Conservation (phyloP, 768 basidiomycete species). For the Lyophyllum shimeji region DNA sequence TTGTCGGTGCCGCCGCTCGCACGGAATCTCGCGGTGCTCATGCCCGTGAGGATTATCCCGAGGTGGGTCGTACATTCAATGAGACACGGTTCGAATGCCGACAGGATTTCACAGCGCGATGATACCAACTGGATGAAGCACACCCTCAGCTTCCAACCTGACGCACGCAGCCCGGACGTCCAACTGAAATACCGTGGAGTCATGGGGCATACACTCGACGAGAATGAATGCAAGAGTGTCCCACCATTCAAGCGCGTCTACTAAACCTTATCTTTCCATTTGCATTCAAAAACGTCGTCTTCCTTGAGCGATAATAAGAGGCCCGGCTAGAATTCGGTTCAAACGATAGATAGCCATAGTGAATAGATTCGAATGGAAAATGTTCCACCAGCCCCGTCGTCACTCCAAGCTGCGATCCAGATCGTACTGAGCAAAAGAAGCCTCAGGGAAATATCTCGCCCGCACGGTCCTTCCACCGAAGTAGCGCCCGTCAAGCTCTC, state of each 20-base stretch:
- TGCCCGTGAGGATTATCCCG: constrained; percentile 97
- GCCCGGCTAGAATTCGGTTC: constrained; percentile 8
- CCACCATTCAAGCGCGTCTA: constrained; percentile 98
- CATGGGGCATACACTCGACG: constrained; percentile 84
- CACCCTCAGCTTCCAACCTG: constrained; percentile 89
- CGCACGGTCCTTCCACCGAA: constrained; percentile 86
- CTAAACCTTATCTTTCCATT: constrained; percentile 32
- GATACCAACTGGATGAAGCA: constrained; percentile 95
- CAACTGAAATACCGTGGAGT: constrained; percentile 88
- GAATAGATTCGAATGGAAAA: constrained; percentile 16
- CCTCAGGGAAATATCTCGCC: constrained; percentile 80
- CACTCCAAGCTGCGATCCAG: constrained; percentile 46
- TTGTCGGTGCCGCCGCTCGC: constrained; percentile 87
- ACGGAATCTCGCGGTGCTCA: constrained; percentile 99
- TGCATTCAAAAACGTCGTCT: neutral
- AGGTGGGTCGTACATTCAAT: constrained; percentile 46
- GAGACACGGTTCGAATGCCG: neutral
- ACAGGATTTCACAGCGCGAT: constrained; percentile 61
- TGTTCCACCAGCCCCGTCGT: neutral
- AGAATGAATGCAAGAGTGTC: constrained; percentile 94
- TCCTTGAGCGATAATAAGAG: neutral
- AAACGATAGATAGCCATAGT: constrained; percentile 8
- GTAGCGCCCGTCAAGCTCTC: constrained; percentile 89
- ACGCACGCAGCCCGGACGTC: constrained; percentile 76
- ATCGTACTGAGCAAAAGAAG: constrained; percentile 45